phyloP scores from a whole-genome alignment of 345 rosid species.

The Capsella bursapastoris region DNA sequence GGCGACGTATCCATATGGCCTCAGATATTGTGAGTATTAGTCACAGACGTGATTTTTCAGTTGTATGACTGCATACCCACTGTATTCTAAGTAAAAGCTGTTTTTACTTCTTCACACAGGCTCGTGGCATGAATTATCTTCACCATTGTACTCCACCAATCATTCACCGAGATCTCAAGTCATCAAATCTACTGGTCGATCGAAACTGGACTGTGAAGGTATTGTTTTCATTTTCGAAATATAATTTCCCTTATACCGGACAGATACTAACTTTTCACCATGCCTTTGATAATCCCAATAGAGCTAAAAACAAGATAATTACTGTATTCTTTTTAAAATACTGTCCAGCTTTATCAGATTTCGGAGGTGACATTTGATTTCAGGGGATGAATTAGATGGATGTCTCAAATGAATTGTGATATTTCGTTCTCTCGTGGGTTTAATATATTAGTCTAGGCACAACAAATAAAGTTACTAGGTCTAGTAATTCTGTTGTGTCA shows the following conservation, averaged over 20 bases:
- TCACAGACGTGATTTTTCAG: slow-evolving; percentile 1
- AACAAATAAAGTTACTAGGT: not conserved
- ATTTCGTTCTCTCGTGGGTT: slow-evolving; percentile 11
- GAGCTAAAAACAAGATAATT: slow-evolving; percentile 24
- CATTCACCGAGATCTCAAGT: slow-evolving; percentile 96
- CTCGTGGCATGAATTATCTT: slow-evolving; percentile 86
- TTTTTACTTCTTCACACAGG: slow-evolving; percentile 48
- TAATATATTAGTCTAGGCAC: slow-evolving; percentile 4
- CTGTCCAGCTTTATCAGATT: slow-evolving; percentile 7
- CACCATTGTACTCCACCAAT: slow-evolving; percentile 94
- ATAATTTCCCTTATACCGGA: slow-evolving; percentile 10
- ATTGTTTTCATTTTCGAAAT: slow-evolving; percentile 21
- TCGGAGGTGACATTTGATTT: not conserved
- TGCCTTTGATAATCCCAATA: not conserved
- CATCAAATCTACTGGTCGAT: slow-evolving; percentile 94
- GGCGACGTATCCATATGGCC: slow-evolving; percentile 89
- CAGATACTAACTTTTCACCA: not conserved
- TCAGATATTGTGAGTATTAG: slow-evolving; percentile 73
- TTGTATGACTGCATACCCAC: slow-evolving; percentile 12
- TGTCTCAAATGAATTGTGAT: not conserved
- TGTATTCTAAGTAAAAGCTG: slow-evolving; percentile 3
- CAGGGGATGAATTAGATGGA: slow-evolving; percentile 5
- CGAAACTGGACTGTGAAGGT: slow-evolving; percentile 97
- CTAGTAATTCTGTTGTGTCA: not conserved
- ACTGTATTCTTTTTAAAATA: not conserved